Evolutionary conservation across 371 early-diverging fungal genomes (phyloP).

Genomic region (Choanephora cucurbitarum): DNA sequence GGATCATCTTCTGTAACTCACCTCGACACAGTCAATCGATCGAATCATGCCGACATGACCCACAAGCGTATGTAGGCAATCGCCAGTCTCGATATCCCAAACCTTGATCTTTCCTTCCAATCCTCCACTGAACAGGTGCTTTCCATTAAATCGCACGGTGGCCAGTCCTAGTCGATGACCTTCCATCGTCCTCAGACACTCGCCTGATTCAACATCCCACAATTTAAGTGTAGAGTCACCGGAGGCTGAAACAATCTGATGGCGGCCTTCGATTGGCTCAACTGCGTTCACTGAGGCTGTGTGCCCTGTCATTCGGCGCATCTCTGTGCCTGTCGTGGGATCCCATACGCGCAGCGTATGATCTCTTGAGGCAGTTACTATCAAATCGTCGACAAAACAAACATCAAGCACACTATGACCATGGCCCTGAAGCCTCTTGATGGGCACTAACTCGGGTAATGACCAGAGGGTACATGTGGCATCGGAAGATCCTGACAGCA

Average conservation of each 20-base stretch:
- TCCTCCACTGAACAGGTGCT: constrained; percentile 86
- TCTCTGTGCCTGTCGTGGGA: constrained; percentile 45
- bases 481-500: constrained; percentile 95
- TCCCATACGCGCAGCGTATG: constrained; percentile 53
- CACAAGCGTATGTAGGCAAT: constrained; percentile 66
- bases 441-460: constrained; percentile 41
- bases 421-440: constrained; percentile 69
- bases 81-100: constrained; percentile 90
- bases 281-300: constrained; percentile 90
- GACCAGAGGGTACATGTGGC: constrained; percentile 89
- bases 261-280: constrained; percentile 55
- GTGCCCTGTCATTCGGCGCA: constrained; percentile 79
- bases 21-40: constrained; percentile 76
- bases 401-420: constrained; percentile 80
- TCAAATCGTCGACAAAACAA: constrained; percentile 63
- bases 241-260: constrained; percentile 81
- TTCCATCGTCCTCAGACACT: constrained; percentile 62
- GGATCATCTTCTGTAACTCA: too few relatives aligned
- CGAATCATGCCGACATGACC: constrained; percentile 94
- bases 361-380: constrained; percentile 87
- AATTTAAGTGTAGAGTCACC: constrained; percentile 87
- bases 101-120: constrained; percentile 91
- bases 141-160: constrained; percentile 89
- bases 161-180: constrained; percentile 89
- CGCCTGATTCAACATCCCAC: constrained; percentile 80